Evolutionary conservation across 805 yeast genomes (phyloP).

Genomic region (Teunomyces stri): DNA sequence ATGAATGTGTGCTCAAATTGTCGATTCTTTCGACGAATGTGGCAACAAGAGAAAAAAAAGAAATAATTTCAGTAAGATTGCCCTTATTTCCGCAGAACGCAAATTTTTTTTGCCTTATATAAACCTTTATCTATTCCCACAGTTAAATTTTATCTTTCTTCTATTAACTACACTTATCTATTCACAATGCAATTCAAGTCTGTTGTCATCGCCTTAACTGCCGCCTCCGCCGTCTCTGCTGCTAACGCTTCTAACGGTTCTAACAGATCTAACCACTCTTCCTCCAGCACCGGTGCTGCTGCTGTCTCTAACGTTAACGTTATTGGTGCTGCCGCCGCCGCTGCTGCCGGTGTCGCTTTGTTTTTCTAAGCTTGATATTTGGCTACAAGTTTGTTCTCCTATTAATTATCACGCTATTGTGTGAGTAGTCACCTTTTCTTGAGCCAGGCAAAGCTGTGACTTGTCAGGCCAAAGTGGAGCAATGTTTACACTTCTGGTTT

Average conservation of each 20-base stretch:
- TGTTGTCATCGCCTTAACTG: conserved; percentile 28
- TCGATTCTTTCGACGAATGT: background rate
- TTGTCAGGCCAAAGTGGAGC: background rate
- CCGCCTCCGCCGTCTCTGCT: conserved; percentile 27
- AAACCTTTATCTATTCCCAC: conserved; percentile 3
- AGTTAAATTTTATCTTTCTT: background rate
- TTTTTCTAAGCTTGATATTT: conserved; percentile 20
- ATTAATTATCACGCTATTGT: background rate
- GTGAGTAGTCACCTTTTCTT: background rate
- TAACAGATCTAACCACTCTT: conserved; percentile 11
- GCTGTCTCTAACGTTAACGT: conserved; percentile 24
- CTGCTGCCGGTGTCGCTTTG: conserved; percentile 29
- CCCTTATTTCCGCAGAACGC: conserved; percentile 1
- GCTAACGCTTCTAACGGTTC: conserved; percentile 17
- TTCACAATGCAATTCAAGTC: conserved; percentile 26
- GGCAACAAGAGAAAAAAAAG: background rate
- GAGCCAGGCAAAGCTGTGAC: background rate
- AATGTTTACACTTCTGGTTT: background rate
- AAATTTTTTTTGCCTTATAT: conserved; percentile 1
- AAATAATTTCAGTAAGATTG: background rate
- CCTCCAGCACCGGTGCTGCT: conserved; percentile 19
- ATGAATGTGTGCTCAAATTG: background rate
- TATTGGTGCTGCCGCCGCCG: conserved; percentile 29
- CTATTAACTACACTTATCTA: background rate
- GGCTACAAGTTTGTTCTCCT: background rate